Percentiles rank a stretch among this genome's conserved stretches.
Evolutionary conservation across 805 yeast genomes (phyloP).

Genomic region (Nakazawaea populi): DNA sequence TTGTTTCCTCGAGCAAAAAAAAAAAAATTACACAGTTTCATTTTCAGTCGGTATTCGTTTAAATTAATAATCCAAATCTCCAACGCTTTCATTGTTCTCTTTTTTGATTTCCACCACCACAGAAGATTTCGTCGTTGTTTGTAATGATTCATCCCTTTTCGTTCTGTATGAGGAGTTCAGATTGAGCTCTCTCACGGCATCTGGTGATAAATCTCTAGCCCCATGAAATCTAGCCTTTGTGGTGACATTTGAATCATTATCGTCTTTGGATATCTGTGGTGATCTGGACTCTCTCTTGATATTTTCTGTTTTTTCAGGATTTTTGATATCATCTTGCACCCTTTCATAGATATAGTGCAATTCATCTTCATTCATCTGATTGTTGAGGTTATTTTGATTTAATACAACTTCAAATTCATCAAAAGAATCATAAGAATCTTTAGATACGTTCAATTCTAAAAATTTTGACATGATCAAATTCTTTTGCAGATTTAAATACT

Average conservation of each 20-base stretch:
- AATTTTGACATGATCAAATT: conserved; percentile 36
- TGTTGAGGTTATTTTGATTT: conserved; percentile 17
- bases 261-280: neutral
- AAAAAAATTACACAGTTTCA: no score
- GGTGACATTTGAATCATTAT: neutral
- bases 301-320: neutral
- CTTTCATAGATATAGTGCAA: conserved; percentile 20
- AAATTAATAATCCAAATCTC: conserved; percentile 14
- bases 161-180: neutral
- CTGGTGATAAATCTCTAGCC: neutral
- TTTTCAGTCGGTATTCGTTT: no score
- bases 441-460: conserved; percentile 9
- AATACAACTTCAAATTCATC: conserved; percentile 17
- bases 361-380: conserved; percentile 22
- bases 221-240: no score
- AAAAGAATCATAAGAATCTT: neutral
- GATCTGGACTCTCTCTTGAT: neutral
- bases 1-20: no score
- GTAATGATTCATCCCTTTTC: neutral
- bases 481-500: conserved; percentile 48
- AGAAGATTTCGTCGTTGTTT: neutral
- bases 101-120: neutral
- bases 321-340: neutral
- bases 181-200: neutral
- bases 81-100: neutral